Base-by-base conservation (phyloP, 306 rosid genomes). In the Styphnolobium japonicum region DNA sequence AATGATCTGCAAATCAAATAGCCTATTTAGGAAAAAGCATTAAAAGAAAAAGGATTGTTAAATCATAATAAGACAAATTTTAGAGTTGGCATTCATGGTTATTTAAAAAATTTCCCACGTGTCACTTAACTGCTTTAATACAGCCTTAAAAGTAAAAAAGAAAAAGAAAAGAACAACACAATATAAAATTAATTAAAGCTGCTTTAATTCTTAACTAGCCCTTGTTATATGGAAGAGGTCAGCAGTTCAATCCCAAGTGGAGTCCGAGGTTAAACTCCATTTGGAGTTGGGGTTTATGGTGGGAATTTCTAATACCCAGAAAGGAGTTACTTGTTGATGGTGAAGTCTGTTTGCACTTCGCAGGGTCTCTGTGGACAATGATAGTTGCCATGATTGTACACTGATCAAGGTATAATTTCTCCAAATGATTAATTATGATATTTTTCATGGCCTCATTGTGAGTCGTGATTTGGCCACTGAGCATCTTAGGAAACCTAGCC, bases 331-430 rank as follows among this genome's bases (percentile, higher is more conserved):
- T 79, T 69, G 72, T 83, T 83, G 62, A 78, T 79, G 62, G 42
- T 80, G 19, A 71, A 65, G 46, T 66, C 33, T 85, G 66, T 77
- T 64, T 68, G 67, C 62, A 45, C 80, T 76, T 77, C 84, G 80
- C 91, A 90, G 94, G 93, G 95, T 92, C 82, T 92, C 92, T 37
- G 84, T 88, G 65, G 97, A 92, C 89, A 90, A 89, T 82, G 84
- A 89, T 63, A 88, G 89, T 74, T 90, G 84, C 87, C 83, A 65
- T 75, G 90, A 87, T 77, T 83, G 87, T 83, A 90, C 97, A 64
- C 87, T 88, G 58, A 86, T 92, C 70, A 90, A 92, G 95, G 95
- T 90, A 82, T 83, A 75, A 64, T 73, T 67, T 65, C 64, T 27
- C 73, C 82, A 49, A 76, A 66, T 52, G 43, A 56, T 22, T 16